phyloP scores from a whole-genome alignment of 768 basidiomycete genomes.

The Lactarius vividus region DNA sequence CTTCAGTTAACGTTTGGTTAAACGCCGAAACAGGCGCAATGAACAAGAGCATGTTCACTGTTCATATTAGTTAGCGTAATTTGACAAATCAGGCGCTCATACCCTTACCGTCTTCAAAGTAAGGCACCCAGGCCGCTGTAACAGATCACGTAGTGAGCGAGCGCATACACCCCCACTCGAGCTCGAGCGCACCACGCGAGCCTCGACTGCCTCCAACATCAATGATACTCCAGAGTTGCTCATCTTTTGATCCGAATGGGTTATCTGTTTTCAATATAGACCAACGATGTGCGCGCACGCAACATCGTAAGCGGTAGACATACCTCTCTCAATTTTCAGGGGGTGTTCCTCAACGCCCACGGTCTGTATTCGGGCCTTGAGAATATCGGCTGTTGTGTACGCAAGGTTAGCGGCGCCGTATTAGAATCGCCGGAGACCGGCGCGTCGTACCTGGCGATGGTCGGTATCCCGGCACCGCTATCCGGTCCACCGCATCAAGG shows the following conservation, averaged over 20 bases:
- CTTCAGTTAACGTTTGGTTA: conserved; percentile 60
- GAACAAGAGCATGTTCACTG: conserved; percentile 65
- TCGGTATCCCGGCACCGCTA: conserved; percentile 49
- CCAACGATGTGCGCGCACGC: neutral
- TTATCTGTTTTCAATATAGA: neutral
- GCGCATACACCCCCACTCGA: neutral
- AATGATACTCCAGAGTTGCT: conserved; percentile 59
- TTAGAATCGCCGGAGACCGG: neutral
- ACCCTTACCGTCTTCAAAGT: conserved; percentile 59
- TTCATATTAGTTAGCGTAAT: neutral
- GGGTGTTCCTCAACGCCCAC: conserved; percentile 63
- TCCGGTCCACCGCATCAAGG: conserved; percentile 51
- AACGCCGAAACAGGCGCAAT: conserved; percentile 64
- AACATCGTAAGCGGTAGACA: conserved; percentile 23
- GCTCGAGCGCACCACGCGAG: conserved; percentile 45
- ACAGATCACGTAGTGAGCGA: conserved; percentile 3
- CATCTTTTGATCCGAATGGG: conserved; percentile 28
- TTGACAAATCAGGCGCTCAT: neutral
- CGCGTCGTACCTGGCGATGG: conserved; percentile 48
- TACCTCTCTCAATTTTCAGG: conserved; percentile 48
- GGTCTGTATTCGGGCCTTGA: conserved; percentile 62
- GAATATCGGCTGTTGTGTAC: conserved; percentile 50
- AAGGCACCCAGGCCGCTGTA: conserved; percentile 63
- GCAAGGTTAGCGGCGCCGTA: neutral
- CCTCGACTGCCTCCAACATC: conserved; percentile 62